Evolutionary conservation across 345 rosid genomes (phyloP), one percentile per base, ranked within the genome.

Genomic region (Lepidium sativum): DNA sequence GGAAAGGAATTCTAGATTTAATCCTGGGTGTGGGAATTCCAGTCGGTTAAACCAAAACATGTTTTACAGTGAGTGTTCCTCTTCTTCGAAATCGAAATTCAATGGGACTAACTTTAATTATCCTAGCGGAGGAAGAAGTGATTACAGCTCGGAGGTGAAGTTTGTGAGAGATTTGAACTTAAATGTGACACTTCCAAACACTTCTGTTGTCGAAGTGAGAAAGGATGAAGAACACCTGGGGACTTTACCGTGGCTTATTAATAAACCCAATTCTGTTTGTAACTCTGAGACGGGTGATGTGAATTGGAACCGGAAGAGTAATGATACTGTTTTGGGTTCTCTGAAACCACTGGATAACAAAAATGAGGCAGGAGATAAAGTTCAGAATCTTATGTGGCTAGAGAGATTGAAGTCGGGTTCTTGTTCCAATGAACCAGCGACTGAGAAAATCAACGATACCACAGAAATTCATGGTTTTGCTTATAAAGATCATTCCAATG

Each of bases 221-320:
- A 71, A 86, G 78, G 67, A 83, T 77, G 50, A 71, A 80, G 82
- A 61, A 32, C 51, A 49, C 47, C 2, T 34, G 43, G 61, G 62
- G 63, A 73, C 70, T 27, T 74, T 83, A 54, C 54, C 89, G 18
- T 84, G 94, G 89, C 74, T 81, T 63, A 44, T 81, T 63, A 44
- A 25, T 23, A 75, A 74, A 54, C 44, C 63, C 39, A 43, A 35
- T 63, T 31, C 81, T 33, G 68, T 14, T 54, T 61, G 72, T 53
- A 72, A 62, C 70, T 67, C 77, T 42, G 73, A 70, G 51, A 67
- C 71, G 63, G 71, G 68, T 56, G 77, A 71, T 58, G 74, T 40
- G 68, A 79, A 65, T 60, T 67, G 71, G 77, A 77, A 73, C 58
- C 51, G 44, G 39, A 71, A 70, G 63, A 61, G 72, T 60, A 35